Conservation (phyloP, 495 filamentous ascomycete genomes). For the Neurospora discreta region DNA sequence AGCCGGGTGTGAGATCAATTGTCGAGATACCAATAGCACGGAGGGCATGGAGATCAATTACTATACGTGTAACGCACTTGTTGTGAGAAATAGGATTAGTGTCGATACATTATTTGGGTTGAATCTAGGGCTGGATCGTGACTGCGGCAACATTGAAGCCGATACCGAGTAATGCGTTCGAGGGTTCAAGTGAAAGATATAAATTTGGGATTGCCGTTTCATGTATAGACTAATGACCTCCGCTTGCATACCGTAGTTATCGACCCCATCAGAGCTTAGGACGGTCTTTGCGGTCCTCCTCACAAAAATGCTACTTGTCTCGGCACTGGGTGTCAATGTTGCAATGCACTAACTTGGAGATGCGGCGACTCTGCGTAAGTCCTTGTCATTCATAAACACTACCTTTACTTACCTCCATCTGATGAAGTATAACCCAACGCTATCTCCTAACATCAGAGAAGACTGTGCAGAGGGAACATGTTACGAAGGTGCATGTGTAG, state of each 20-base stretch:
- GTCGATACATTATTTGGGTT: constrained; percentile 12
- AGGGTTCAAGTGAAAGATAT: constrained; percentile 12
- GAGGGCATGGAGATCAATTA: constrained; percentile 9
- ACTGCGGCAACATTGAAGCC: constrained; percentile 16
- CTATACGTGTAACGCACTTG: constrained; percentile 11
- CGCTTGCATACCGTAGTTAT: constrained; percentile 8
- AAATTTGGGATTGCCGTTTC: background rate
- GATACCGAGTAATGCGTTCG: constrained; percentile 17
- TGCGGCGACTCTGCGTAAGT: constrained; percentile 16
- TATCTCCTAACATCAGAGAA: background rate
- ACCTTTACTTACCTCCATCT: too few relatives aligned
- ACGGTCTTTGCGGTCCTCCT: constrained; percentile 17
- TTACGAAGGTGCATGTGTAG: constrained; percentile 17
- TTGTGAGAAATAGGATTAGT: constrained; percentile 5
- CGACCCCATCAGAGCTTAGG: constrained; percentile 14
- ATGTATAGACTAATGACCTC: background rate
- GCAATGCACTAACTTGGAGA: constrained; percentile 16
- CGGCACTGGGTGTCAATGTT: constrained; percentile 12
- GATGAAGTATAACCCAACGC: background rate
- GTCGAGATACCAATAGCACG: constrained; percentile 4
- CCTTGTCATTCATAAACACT: background rate
- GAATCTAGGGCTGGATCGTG: constrained; percentile 10
- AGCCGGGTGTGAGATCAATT: constrained; percentile 14
- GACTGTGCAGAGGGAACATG: constrained; percentile 23
- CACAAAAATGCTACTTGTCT: constrained; percentile 22